These are phyloP conservation scores for Lactuca saligna DNA, from an alignment of 129 eudicot genomes.

Conservation along the genomic window DNA sequence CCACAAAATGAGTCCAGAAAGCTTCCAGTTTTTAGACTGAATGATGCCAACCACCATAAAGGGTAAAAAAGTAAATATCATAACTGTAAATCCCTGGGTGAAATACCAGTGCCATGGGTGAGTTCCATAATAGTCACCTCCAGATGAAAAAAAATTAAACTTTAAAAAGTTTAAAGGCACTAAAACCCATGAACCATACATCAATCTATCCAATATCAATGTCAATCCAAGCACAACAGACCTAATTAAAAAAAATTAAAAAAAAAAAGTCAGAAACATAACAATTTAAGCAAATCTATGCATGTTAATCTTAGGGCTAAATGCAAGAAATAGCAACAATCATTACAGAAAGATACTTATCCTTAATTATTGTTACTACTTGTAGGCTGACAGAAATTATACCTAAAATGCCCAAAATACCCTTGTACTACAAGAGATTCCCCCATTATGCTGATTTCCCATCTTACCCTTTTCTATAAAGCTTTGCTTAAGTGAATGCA, in stretches of 20 bases:
- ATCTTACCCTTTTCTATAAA: too few species aligned
- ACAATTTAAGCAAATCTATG: neutral
- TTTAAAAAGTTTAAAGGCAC: constrained; percentile 92
- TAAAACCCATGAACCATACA: constrained; percentile 90
- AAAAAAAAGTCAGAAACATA: constrained; percentile 6
- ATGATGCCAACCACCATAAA: constrained; percentile 64
- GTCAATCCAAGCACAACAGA: constrained; percentile 64
- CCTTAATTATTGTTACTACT: too few species aligned
- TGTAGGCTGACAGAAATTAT: too few species aligned
- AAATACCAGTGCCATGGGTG: constrained; percentile 99
- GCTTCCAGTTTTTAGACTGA: constrained; percentile 77
- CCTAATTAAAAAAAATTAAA: constrained; percentile 33
- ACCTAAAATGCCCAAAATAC: too few species aligned
- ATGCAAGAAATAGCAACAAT: too few species aligned
- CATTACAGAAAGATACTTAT: too few species aligned
- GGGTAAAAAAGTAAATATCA: constrained; percentile 81
- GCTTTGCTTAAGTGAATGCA: too few species aligned
- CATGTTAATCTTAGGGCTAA: too few species aligned
- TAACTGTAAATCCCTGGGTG: constrained; percentile 89
- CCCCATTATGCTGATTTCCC: too few species aligned
- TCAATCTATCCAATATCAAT: constrained; percentile 61
- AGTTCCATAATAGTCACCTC: constrained; percentile 99
- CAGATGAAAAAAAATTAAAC: constrained; percentile 91
- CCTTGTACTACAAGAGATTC: too few species aligned
- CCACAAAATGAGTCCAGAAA: constrained; percentile 82